Evolutionary conservation across 2,329 filamentous ascomycete genomes (phyloP).

Genomic region (Calycina marina): DNA sequence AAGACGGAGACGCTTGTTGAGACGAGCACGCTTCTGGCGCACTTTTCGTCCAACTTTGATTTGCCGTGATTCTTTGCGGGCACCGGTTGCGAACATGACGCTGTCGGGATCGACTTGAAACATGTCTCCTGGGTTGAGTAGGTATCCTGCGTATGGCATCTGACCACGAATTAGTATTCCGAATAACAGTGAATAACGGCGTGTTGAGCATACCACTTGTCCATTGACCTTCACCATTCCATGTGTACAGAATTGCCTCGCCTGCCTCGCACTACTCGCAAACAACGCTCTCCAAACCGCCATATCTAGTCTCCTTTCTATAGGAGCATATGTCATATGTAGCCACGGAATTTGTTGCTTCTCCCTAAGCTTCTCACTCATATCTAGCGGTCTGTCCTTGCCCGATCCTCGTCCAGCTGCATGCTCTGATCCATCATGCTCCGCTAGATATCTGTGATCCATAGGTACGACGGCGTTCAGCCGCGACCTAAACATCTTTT

Average conservation of each 20-base stretch:
- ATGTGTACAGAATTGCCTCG: constrained; percentile 86
- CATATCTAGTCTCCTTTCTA: constrained; percentile 85
- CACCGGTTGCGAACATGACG: constrained; percentile 78
- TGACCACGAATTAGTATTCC: constrained; percentile 24
- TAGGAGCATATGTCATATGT: constrained; percentile 87
- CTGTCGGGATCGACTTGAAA: constrained; percentile 87
- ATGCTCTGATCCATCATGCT: constrained; percentile 67
- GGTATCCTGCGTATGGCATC: constrained; percentile 88
- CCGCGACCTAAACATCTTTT: constrained; percentile 76
- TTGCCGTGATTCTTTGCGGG: constrained; percentile 38
- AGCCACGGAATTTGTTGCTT: constrained; percentile 62
- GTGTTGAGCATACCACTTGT: constrained; percentile 60
- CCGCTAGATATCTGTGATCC: constrained; percentile 65
- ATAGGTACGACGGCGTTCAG: constrained; percentile 76
- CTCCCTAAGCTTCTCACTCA: constrained; percentile 31
- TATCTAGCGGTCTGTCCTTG: constrained; percentile 17
- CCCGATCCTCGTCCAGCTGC: constrained; percentile 77
- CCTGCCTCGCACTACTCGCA: constrained; percentile 83
- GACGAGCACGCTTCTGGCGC: constrained; percentile 3
- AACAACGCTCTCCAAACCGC: constrained; percentile 89
- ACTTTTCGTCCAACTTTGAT: constrained; percentile 12
- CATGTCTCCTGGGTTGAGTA: constrained; percentile 93
- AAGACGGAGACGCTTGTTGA: neutral
- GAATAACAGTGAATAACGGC: neutral
- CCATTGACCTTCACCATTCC: constrained; percentile 93